phyloP scores from a whole-genome alignment of 345 rosid species.

The Populus deltoides region DNA sequence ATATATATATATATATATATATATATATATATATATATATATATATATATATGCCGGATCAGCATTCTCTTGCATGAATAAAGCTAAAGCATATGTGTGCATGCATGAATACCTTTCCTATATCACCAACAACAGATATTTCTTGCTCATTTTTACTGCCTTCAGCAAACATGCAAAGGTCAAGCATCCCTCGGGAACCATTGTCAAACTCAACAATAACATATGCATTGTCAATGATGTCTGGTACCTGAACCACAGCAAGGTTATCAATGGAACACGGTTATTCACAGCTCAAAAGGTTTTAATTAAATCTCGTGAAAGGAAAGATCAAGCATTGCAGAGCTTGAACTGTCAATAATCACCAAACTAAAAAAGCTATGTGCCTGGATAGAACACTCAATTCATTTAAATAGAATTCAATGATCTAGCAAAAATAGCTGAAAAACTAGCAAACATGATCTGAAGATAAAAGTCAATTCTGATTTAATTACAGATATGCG shows the following conservation, averaged over 20 bases:
- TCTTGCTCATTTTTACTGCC: slow-evolving; percentile 97
- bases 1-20: too few species aligned
- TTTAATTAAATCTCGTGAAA: not conserved
- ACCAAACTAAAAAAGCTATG: not conserved
- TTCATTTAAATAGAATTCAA: not conserved
- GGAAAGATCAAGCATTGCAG: not conserved
- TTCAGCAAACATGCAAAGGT: slow-evolving; percentile 98
- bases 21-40: too few species aligned
- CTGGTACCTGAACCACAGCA: slow-evolving; percentile 57
- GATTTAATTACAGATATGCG: too few species aligned
- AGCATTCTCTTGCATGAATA: not conserved
- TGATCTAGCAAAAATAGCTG: not conserved
- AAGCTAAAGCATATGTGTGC: not conserved
- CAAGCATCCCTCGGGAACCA: slow-evolving; percentile 89
- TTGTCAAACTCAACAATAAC: slow-evolving; percentile 84
- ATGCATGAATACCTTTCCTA: slow-evolving; percentile 55
- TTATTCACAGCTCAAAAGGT: not conserved
- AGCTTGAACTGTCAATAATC: slow-evolving; percentile 6
- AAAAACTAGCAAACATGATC: too few species aligned
- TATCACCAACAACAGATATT: slow-evolving; percentile 71
- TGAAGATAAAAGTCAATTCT: not conserved
- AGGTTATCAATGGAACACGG: not conserved
- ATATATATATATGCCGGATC: not conserved
- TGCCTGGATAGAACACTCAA: too few species aligned
- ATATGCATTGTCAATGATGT: slow-evolving; percentile 86